These are phyloP conservation scores for Camelina sativa DNA, from an alignment of 345 rosid genomes.

Conservation along the genomic window DNA sequence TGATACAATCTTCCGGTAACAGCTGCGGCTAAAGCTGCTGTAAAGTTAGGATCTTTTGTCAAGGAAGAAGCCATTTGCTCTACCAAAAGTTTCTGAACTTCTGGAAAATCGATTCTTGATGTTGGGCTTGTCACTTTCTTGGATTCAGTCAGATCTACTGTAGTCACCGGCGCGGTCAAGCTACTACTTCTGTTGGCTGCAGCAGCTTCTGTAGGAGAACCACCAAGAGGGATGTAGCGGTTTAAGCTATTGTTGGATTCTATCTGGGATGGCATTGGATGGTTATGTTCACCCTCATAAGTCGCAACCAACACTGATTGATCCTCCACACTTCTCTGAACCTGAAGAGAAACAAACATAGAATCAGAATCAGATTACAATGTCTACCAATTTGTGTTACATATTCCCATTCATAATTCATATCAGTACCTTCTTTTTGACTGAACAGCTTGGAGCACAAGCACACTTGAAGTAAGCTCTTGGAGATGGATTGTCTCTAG, in stretches of 20 bases:
- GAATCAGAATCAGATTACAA: conserved; percentile 13
- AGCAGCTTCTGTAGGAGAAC: conserved; percentile 44
- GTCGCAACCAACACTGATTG: conserved; percentile 89
- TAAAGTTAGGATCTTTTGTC: conserved; percentile 92
- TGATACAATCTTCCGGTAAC: conserved; percentile 79
- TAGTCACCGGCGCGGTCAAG: conserved; percentile 57
- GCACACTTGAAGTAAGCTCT: conserved; percentile 99
- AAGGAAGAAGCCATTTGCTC: conserved; percentile 95
- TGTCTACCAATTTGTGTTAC: neutral
- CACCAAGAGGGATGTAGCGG: conserved; percentile 46
- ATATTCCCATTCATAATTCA: neutral
- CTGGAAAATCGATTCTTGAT: conserved; percentile 62
- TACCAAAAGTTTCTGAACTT: conserved; percentile 69
- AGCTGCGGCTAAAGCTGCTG: conserved; percentile 96
- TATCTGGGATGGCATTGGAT: conserved; percentile 67
- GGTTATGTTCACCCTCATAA: conserved; percentile 98
- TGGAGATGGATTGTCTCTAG: conserved; percentile 97
- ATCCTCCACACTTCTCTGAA: conserved; percentile 90
- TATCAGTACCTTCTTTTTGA: conserved; percentile 82
- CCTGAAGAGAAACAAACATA: conserved; percentile 54
- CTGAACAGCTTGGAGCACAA: conserved; percentile 94
- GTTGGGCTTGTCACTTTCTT: conserved; percentile 40
- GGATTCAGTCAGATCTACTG: conserved; percentile 33
- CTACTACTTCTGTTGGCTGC: conserved; percentile 48
- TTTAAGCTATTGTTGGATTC: conserved; percentile 60